Percentiles rank a stretch among this genome's conserved stretches.
These are phyloP conservation scores for Ganoderma lingzhi DNA, from an alignment of 1,284 basidiomycete genomes.

Conservation along the genomic window DNA sequence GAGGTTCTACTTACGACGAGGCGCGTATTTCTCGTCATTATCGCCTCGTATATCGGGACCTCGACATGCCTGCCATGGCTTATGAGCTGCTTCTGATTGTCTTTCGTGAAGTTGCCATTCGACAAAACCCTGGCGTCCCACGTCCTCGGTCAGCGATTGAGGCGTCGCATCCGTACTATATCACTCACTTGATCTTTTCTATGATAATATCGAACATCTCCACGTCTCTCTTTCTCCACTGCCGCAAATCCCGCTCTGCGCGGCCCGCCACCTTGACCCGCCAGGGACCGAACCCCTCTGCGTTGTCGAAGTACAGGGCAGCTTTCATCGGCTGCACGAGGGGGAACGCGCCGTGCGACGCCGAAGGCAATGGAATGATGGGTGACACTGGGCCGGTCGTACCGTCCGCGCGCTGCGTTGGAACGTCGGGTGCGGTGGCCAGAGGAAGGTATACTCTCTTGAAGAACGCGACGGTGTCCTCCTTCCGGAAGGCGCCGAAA, in stretches of 20 bases:
- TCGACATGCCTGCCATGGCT: conserved; percentile 45
- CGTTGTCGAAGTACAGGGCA: conserved; percentile 57
- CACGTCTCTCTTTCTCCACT: conserved; percentile 48
- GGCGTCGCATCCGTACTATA: background rate
- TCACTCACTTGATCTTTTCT: conserved; percentile 64
- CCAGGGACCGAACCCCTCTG: conserved; percentile 61
- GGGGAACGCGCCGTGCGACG: background rate
- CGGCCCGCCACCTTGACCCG: conserved; percentile 54
- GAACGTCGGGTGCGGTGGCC: background rate
- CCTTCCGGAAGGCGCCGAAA: background rate
- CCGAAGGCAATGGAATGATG: too few relatives aligned
- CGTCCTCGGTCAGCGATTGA: background rate
- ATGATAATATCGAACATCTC: conserved; percentile 55
- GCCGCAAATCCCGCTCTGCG: conserved; percentile 54
- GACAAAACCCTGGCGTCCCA: conserved; percentile 60
- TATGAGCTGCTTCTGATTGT: conserved; percentile 72
- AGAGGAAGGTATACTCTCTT: background rate
- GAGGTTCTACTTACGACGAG: conserved; percentile 56
- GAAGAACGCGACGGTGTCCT: background rate
- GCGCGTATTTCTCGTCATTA: conserved; percentile 67
- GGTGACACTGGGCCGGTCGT: background rate
- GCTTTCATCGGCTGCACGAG: conserved; percentile 49
- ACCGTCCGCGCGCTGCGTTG: background rate
- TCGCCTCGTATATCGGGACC: conserved; percentile 70
- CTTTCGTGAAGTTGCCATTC: conserved; percentile 69